Evolutionary conservation across 805 yeast genomes (phyloP).

Genomic region (Cyberlindnera mrakii): DNA sequence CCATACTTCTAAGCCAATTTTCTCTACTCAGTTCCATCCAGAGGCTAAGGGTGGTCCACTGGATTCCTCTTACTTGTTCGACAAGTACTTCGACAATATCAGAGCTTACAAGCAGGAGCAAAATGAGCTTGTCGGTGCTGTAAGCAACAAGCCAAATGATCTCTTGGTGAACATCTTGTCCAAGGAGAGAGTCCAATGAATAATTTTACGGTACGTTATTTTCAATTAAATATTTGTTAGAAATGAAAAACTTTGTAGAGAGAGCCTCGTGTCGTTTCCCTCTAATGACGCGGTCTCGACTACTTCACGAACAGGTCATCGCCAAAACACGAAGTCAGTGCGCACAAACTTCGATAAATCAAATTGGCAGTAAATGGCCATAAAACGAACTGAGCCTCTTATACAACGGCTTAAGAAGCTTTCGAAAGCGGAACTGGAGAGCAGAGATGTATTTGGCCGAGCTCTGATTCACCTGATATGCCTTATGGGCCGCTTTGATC

Average conservation of each 20-base stretch:
- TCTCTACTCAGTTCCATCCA: slow-evolving; percentile 97
- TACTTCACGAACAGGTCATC: neutral
- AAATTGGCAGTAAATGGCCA: neutral
- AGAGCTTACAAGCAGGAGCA: slow-evolving; percentile 44
- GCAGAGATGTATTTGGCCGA: slow-evolving; percentile 68
- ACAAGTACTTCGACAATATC: slow-evolving; percentile 75
- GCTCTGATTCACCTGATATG: slow-evolving; percentile 54
- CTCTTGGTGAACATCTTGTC: slow-evolving; percentile 59
- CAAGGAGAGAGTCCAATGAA: slow-evolving; percentile 47
- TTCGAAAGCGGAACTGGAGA: slow-evolving; percentile 32
- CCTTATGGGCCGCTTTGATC: slow-evolving; percentile 41
- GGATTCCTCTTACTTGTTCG: slow-evolving; percentile 87
- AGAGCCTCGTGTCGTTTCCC: neutral
- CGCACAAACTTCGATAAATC: neutral
- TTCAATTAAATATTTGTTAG: neutral
- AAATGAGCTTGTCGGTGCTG: slow-evolving; percentile 35
- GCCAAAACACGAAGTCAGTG: neutral
- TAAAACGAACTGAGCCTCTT: slow-evolving; percentile 1
- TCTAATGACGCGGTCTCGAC: neutral
- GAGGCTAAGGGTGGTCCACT: slow-evolving; percentile 99
- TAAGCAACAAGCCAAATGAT: slow-evolving; percentile 35
- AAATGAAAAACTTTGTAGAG: neutral
- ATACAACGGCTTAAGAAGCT: slow-evolving; percentile 21
- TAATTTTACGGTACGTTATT: neutral
- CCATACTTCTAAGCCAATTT: slow-evolving; percentile 80